A percentile compares a stretch with the other conserved stretches of the same genome.
These are phyloP conservation scores for Phylloporus gajari DNA, from an alignment of 1,284 basidiomycete genomes.

Conservation along the genomic window DNA sequence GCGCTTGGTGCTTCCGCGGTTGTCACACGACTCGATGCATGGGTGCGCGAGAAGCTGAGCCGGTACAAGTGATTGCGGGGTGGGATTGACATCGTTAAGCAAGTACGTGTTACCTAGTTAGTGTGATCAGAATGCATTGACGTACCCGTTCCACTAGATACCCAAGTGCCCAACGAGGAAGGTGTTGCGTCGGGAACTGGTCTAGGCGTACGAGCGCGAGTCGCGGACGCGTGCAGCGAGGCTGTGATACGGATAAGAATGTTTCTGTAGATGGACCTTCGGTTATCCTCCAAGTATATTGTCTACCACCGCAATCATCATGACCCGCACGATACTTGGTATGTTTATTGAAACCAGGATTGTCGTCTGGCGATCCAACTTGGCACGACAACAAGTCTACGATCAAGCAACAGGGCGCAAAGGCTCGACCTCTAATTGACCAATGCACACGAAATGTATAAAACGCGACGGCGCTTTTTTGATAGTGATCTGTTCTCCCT, in stretches of 20 bases:
- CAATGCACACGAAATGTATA: too few species aligned
- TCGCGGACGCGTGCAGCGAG: conserved; percentile 25
- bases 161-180: conserved; percentile 80
- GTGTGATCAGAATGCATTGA: neutral
- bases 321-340: neutral
- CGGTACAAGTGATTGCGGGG: conserved; percentile 78
- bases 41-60: conserved; percentile 70
- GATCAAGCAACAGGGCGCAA: too few species aligned
- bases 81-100: conserved; percentile 70
- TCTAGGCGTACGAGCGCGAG: conserved; percentile 62
- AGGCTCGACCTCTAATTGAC: too few species aligned
- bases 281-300: neutral
- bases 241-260: conserved; percentile 19
- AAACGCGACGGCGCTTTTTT: conserved; percentile 50
- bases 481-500: conserved; percentile 77
- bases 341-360: neutral
- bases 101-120: conserved; percentile 52
- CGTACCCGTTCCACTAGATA: conserved; percentile 52
- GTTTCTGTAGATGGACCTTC: neutral
- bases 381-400: neutral
- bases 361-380: neutral
- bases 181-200: conserved; percentile 66
- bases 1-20: conserved; percentile 56
- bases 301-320: neutral
- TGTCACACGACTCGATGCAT: conserved; percentile 61